phyloP scores from a whole-genome alignment of 495 filamentous ascomycete species.

The Sordaria brevicollis region DNA sequence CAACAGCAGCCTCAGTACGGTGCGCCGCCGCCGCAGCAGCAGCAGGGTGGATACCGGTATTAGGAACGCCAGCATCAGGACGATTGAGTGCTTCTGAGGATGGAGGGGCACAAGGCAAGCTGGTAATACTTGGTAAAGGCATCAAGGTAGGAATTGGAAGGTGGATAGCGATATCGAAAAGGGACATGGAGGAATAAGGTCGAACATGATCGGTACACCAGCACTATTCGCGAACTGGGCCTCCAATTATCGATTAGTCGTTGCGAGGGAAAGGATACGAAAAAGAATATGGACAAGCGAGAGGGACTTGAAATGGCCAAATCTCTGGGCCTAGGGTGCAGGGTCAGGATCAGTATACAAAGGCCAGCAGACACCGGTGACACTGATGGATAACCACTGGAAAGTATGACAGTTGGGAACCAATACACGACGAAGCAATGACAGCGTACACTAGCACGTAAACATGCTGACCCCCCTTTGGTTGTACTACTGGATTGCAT shows the following conservation, averaged over 20 bases:
- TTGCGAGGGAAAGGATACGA: not conserved
- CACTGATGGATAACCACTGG: not conserved
- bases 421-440: not conserved
- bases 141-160: not conserved
- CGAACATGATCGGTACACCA: not conserved
- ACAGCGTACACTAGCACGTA: not conserved
- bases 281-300: no score
- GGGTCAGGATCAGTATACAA: not conserved
- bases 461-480: not conserved
- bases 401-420: not conserved
- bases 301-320: not conserved
- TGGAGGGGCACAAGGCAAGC: not conserved
- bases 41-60: constrained; percentile 1
- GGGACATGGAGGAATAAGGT: not conserved
- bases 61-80: not conserved
- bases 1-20: constrained; percentile 15
- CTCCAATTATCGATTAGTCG: no score
- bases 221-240: no score
- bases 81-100: not conserved
- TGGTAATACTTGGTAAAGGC: not conserved
- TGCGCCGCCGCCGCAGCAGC: constrained; percentile 1
- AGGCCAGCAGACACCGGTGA: not conserved
- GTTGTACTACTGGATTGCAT: not conserved
- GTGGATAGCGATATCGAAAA: not conserved
- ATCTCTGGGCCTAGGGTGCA: not conserved